phyloP scores from a whole-genome alignment of 768 basidiomycete genomes.

The Phanerodontia chrysosporium region DNA sequence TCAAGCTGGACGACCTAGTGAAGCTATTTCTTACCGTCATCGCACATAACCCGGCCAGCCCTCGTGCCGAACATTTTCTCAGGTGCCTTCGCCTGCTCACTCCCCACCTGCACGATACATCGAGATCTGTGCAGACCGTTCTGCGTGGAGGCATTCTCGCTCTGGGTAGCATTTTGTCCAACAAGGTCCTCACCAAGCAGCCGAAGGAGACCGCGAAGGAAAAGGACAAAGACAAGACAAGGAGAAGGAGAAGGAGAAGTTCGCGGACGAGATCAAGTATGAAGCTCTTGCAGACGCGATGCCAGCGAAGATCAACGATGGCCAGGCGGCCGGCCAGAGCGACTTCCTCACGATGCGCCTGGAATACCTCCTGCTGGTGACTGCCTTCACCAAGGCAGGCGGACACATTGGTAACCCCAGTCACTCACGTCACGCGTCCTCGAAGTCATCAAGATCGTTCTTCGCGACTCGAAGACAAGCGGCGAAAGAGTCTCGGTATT shows the following conservation, averaged over 20 bases:
- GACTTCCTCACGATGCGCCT: constrained; percentile 55
- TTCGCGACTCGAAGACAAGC: constrained; percentile 46
- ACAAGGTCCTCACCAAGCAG: constrained; percentile 37
- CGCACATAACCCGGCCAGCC: constrained; percentile 63
- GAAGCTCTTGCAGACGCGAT: constrained; percentile 16
- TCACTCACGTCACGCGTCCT: constrained; percentile 37
- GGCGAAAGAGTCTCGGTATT: constrained; percentile 44
- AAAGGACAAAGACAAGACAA: constrained; percentile 35
- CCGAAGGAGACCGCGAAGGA: constrained; percentile 34
- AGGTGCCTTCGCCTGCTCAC: constrained; percentile 53
- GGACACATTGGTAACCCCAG: constrained; percentile 38
- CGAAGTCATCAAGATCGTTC: constrained; percentile 51
- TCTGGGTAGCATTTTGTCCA: constrained; percentile 49
- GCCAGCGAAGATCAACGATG: constrained; percentile 23
- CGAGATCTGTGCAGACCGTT: constrained; percentile 46
- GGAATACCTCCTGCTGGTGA: constrained; percentile 58
- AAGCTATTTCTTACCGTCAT: constrained; percentile 76
- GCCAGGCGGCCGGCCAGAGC: constrained; percentile 46
- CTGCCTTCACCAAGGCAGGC: constrained; percentile 46
- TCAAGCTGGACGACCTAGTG: constrained; percentile 63
- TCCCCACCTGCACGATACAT: constrained; percentile 54
- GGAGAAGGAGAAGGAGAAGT: constrained; percentile 30
- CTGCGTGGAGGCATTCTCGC: constrained; percentile 69
- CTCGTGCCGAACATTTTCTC: constrained; percentile 69
- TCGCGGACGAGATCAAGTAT: constrained; percentile 22